Evolutionary conservation across 441 rosid species (phyloP), one percentile per base, ranked within the genome.

Genomic region (Rhodomyrtus psidioides): DNA sequence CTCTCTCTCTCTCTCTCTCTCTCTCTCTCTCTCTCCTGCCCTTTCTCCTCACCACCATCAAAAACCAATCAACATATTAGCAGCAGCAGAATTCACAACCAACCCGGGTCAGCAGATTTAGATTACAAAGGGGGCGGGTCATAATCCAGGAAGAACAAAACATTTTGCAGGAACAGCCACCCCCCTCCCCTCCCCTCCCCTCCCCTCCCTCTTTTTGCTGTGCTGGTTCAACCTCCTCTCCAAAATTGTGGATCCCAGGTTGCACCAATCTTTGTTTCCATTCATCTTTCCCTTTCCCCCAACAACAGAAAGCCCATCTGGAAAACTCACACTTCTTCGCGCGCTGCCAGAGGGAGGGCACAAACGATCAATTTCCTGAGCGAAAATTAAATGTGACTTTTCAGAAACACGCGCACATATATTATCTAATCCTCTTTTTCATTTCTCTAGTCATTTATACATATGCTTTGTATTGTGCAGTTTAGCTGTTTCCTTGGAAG

Each of bases 341-440:
- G 51, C 56, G 84, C 89, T 56, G 87, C 92, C 88, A 27, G 86
- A 59, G 70, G 74, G 60, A 4, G 75, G 49, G 27, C 5, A 46
- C 39, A 70, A 58, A 82, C 44, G 70, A 75, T 51, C 85, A 34
- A 70, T 56, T 85, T 84, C 83, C 75, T 28, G 84, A 60, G 83
- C 82, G 56, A 83, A 57, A 55, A 82, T 28, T 74, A 59, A 28
- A 62, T n/a, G 27, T 27, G 54, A 84, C 88, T 85, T 10, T 39
- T 82, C 84, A 62, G 60, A 70, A 90, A 49, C 70, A 70, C n/a
- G n/a, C n/a, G n/a, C n/a, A n/a, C n/a, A n/a, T n/a, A n/a, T n/a
- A n/a, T n/a, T n/a, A n/a, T 82, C 86, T 83, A 55, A 15, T 55
- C 79, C 26, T 9, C 23, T 82, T 46, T 51, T 51, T 79, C 81